Conservation (phyloP, 2,329 filamentous ascomycete species). For the Helminthosporium solani region DNA sequence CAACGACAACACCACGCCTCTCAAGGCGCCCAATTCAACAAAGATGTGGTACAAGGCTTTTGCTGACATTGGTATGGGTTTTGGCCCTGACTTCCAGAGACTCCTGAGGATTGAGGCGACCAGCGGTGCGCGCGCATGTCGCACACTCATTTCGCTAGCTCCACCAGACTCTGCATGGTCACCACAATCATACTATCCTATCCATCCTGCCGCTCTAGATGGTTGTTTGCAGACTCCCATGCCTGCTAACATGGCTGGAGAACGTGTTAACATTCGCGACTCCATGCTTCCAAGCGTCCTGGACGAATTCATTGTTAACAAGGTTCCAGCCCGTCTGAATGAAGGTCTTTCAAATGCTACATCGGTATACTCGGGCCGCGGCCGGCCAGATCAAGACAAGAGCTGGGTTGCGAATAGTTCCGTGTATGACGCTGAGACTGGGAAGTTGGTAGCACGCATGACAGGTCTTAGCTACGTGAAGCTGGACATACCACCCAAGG, state of each 20-base stretch:
- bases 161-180: slow-evolving; percentile 10
- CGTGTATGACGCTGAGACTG: slow-evolving; percentile 1
- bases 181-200: slow-evolving; percentile 19
- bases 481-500: background rate
- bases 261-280: slow-evolving; percentile 5
- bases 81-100: background rate
- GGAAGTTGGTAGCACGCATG: background rate
- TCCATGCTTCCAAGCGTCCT: slow-evolving; percentile 23
- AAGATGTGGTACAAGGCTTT: background rate
- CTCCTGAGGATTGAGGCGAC: background rate
- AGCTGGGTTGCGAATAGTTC: slow-evolving; percentile 8
- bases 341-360: slow-evolving; percentile 2
- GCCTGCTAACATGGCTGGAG: slow-evolving; percentile 16
- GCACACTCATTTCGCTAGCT: slow-evolving; percentile 9
- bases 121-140: no score
- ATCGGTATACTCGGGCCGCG: slow-evolving; percentile 11
- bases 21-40: no score
- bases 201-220: slow-evolving; percentile 32
- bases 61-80: background rate
- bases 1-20: no score
- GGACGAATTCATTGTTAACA: slow-evolving; percentile 23
- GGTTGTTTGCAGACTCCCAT: slow-evolving; percentile 26
- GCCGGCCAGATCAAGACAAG: slow-evolving; percentile 12
- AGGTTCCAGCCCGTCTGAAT: background rate
- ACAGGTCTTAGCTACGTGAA: background rate